A percentile compares a stretch with the other conserved stretches of the same genome.
These are phyloP conservation scores for Backusella westeae DNA, from an alignment of 192 early-diverging fungal species.

Conservation along the genomic window DNA sequence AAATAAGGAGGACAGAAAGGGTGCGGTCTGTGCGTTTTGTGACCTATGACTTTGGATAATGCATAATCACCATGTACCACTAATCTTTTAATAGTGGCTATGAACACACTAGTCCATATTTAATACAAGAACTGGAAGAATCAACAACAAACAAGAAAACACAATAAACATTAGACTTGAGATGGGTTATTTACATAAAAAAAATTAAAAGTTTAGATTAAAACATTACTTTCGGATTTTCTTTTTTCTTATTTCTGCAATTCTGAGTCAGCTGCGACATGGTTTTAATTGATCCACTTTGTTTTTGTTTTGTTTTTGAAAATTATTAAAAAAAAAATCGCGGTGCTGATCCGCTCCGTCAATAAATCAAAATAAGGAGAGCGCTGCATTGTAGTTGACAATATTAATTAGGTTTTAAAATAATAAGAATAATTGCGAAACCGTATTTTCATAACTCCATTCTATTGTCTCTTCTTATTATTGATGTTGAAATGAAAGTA, in stretches of 20 bases:
- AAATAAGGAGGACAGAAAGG: background rate
- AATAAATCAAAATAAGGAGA: background rate
- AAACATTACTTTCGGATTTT: background rate
- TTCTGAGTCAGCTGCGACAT: background rate
- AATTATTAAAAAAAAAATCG: background rate
- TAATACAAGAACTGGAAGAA: background rate
- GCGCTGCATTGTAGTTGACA: background rate
- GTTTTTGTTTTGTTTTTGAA: background rate
- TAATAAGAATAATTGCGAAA: background rate
- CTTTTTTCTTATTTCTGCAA: background rate
- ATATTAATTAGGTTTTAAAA: background rate
- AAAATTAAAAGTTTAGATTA: background rate
- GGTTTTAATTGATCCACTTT: background rate
- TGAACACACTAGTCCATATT: background rate
- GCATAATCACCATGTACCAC: background rate
- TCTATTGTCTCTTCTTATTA: background rate
- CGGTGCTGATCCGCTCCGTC: background rate
- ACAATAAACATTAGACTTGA: background rate
- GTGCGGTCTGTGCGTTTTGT: slow-evolving; percentile 3
- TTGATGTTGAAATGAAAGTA: background rate
- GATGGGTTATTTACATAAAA: background rate
- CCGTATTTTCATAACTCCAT: background rate
- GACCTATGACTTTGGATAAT: background rate
- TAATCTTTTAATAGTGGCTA: background rate
- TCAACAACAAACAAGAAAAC: background rate